phyloP scores from a whole-genome alignment of 1,284 basidiomycete species.

The Ceratobasidium papillatum region DNA sequence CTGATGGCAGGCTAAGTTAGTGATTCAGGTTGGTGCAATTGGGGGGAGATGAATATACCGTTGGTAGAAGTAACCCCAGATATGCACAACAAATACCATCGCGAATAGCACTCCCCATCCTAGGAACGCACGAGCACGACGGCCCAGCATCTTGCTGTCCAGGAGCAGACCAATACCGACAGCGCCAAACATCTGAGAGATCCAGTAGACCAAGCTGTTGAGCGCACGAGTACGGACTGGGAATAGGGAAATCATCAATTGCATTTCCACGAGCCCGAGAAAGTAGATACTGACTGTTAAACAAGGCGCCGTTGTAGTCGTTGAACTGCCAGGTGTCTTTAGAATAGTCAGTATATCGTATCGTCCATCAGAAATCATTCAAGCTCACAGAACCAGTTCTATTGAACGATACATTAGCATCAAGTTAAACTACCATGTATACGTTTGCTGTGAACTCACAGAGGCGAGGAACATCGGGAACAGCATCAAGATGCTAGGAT shows the following conservation, averaged over 20 bases:
- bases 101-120: constrained; percentile 67
- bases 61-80: constrained; percentile 75
- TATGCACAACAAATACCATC: constrained; percentile 71
- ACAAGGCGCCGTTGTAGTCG: constrained; percentile 69
- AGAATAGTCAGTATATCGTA: background rate
- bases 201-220: constrained; percentile 76
- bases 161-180: constrained; percentile 69
- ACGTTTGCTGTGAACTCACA: constrained; percentile 46
- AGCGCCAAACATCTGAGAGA: constrained; percentile 71
- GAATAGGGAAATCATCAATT: background rate
- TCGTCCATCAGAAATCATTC: background rate
- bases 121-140: constrained; percentile 69
- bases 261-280: background rate
- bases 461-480: constrained; percentile 70
- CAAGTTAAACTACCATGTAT: background rate
- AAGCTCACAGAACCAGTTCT: constrained; percentile 62
- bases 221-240: constrained; percentile 66
- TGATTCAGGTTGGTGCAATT: background rate
- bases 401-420: constrained; percentile 46
- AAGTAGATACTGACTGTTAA: constrained; percentile 57
- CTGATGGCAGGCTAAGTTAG: constrained; percentile 50
- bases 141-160: constrained; percentile 62
- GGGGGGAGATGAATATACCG: constrained; percentile 54
- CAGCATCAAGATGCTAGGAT: constrained; percentile 66
- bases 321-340: constrained; percentile 74